Conservation (phyloP, 495 filamentous ascomycete species). For the Neurospora sp. region DNA sequence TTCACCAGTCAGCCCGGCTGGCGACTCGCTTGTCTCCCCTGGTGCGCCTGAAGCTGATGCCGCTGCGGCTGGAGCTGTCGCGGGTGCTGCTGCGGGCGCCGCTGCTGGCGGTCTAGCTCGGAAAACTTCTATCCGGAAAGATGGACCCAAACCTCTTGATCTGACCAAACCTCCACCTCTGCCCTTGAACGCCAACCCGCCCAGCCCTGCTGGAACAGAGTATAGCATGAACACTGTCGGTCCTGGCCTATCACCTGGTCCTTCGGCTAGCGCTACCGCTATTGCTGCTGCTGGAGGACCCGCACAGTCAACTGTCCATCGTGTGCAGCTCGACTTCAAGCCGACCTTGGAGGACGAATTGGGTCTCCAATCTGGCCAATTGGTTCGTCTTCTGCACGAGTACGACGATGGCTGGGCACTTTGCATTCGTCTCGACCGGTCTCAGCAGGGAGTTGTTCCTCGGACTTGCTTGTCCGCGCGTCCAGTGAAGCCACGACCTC, state of each 20-base stretch:
- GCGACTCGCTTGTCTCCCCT: conserved; percentile 19
- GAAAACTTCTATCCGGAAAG: conserved; percentile 37
- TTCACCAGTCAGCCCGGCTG: conserved; percentile 14
- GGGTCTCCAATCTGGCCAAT: conserved; percentile 62
- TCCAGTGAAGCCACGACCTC: conserved; percentile 77
- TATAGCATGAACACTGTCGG: conserved; percentile 44
- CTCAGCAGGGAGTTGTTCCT: conserved; percentile 84
- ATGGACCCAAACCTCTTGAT: conserved; percentile 37
- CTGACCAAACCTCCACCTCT: conserved; percentile 32
- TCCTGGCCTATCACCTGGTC: conserved; percentile 36
- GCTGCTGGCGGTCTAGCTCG: conserved; percentile 27
- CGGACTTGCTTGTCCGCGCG: conserved; percentile 87
- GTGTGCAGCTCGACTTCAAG: conserved; percentile 91
- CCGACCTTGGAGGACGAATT: conserved; percentile 90
- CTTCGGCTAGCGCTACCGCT: conserved; percentile 35
- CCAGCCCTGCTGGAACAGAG: conserved; percentile 52
- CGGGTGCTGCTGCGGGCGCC: conserved; percentile 18
- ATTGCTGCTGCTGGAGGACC: conserved; percentile 49
- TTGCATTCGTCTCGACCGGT: conserved; percentile 82
- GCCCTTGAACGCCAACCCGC: conserved; percentile 22
- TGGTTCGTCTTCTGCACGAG: conserved; percentile 84
- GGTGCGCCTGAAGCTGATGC: conserved; percentile 5
- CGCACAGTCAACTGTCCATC: conserved; percentile 56
- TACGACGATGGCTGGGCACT: conserved; percentile 99
- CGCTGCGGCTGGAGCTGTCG: not conserved